These are phyloP conservation scores for Boletus rubropictus DNA, from an alignment of 768 basidiomycete genomes.

Conservation along the genomic window DNA sequence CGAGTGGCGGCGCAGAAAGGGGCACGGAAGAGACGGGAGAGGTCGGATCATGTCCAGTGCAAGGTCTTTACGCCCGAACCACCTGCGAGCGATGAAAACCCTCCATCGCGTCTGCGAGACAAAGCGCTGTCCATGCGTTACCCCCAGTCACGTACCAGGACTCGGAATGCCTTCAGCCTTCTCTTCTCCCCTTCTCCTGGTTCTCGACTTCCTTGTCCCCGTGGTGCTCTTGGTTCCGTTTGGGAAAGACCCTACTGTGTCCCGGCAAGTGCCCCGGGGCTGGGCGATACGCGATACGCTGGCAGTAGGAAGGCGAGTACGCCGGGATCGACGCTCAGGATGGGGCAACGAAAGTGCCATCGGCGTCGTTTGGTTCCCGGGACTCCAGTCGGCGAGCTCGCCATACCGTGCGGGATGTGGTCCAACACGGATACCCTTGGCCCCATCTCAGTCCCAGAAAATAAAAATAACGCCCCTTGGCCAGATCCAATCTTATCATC, in stretches of 20 bases:
- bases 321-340: slow-evolving; percentile 12
- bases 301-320: slow-evolving; percentile 9
- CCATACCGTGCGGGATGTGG: background rate
- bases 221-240: background rate
- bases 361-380: slow-evolving; percentile 14
- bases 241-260: no score
- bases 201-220: background rate
- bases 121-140: slow-evolving; percentile 3
- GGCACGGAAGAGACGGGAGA: slow-evolving; percentile 12
- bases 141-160: slow-evolving; percentile 13
- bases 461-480: slow-evolving; percentile 6
- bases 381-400: no score
- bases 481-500: slow-evolving; percentile 25
- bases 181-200: slow-evolving; percentile 5
- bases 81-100: no score
- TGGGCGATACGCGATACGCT: background rate
- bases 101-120: background rate
- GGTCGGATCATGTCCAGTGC: slow-evolving; percentile 21
- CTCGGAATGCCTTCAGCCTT: slow-evolving; percentile 2
- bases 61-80: slow-evolving; percentile 18
- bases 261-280: background rate
- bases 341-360: slow-evolving; percentile 2
- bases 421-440: slow-evolving; percentile 15
- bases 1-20: slow-evolving; percentile 1
- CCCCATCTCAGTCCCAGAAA: slow-evolving; percentile 9